Evolutionary conservation across 768 basidiomycete genomes (phyloP), one percentile per base, ranked within the genome.

Genomic region (Pisolithus tinctorius): DNA sequence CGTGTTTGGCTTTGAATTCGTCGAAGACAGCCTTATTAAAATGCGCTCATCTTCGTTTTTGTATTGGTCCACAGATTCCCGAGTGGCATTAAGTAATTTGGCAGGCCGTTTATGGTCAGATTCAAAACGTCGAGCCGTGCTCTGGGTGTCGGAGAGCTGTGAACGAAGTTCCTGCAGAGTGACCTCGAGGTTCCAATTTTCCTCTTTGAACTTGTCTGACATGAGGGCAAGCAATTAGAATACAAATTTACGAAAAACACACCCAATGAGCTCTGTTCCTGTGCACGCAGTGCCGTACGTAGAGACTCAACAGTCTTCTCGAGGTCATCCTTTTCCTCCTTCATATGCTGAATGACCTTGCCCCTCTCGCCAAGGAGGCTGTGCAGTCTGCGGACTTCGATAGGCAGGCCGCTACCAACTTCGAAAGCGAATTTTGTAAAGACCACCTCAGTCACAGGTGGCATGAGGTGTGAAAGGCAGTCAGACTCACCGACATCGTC

Each of bases 171-270:
- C 93, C 65, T 98, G 95, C 27, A 93, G 73, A 14, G 81, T 80
- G 46, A 97, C 93, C 72, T 98, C 95, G 51, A 97, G 83, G 63
- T 98, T 95, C 96, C 96, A 98, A 66, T 96, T 98, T 70, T 94
- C 93, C 71, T 98, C 95, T 71, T 93, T 93, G 81, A 84, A 95
- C 56, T 93, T 92, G 66, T 97, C 95, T 86, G 61, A 27, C 50
- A 48, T 44, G 53, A 31, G 31, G 29, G 20, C 7, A 11, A 1
- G 7, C 61, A 8, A 50, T 31, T 56, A 27, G 46, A 20, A 50
- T 4, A 29, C 30, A 26, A 29, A 6, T 16, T 20, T 10, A 17
- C 1, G 45, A 30, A 10, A 17, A 25, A 68, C 81, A 49, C 57
- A 86, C 91, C 91, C 20, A 20, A 20, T 52, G 88, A 77, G 53